Evolutionary conservation across 108 stramenopile species (phyloP).

Genomic region (Stephanodiscus minutulus): DNA sequence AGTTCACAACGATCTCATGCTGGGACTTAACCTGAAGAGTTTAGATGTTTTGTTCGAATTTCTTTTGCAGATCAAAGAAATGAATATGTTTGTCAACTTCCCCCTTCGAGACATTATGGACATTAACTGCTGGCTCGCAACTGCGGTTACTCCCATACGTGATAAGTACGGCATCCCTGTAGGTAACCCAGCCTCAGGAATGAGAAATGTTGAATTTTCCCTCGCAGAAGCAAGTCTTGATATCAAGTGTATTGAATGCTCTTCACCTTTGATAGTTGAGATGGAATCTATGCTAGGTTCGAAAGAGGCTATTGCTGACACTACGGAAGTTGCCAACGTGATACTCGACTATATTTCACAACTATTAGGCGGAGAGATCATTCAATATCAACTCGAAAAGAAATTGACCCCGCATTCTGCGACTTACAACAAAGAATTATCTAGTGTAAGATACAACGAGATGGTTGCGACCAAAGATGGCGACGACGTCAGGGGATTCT

Average conservation of each 20-base stretch:
- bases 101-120: conserved; percentile 65
- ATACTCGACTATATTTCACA: conserved; percentile 50
- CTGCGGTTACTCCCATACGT: conserved; percentile 60
- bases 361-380: conserved; percentile 58
- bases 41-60: conserved; percentile 37
- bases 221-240: conserved; percentile 53
- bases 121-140: conserved; percentile 79
- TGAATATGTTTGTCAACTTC: conserved; percentile 51
- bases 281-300: conserved; percentile 52
- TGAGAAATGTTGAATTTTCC: conserved; percentile 46
- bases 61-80: conserved; percentile 55
- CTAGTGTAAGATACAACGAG: conserved; percentile 42
- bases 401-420: conserved; percentile 59
- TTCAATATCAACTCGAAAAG: conserved; percentile 69
- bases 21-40: conserved; percentile 50
- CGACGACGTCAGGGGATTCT: conserved; percentile 46
- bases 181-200: conserved; percentile 34
- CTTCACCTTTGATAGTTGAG: conserved; percentile 62
- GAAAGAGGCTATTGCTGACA: conserved; percentile 50
- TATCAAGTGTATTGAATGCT: conserved; percentile 63
- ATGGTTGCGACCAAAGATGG: conserved; percentile 17
- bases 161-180: conserved; percentile 55
- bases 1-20: conserved; percentile 51
- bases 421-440: conserved; percentile 46
- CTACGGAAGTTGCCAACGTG: conserved; percentile 53